Evolutionary conservation across 495 filamentous ascomycete genomes (phyloP).

Genomic region (Aspergillus taichungensis): DNA sequence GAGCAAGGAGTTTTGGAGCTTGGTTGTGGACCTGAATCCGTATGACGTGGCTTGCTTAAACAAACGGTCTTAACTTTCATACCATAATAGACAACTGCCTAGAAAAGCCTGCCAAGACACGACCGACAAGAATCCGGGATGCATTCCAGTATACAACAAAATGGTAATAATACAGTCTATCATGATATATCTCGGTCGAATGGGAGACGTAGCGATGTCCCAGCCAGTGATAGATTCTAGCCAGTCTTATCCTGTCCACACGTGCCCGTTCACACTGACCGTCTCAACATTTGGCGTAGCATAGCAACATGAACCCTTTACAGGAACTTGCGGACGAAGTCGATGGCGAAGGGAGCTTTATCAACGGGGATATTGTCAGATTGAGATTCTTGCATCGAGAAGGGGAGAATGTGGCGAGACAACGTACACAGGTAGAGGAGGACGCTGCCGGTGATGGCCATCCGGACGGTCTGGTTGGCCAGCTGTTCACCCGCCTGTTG

Average conservation of each 20-base stretch:
- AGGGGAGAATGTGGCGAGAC: conserved; percentile 3
- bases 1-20: conserved; percentile 12
- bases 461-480: conserved; percentile 57
- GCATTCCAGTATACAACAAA: too few relatives aligned
- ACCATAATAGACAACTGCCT: too few relatives aligned
- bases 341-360: conserved; percentile 73
- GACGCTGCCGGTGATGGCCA: conserved; percentile 51
- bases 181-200: too few relatives aligned
- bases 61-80: too few relatives aligned
- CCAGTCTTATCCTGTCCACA: too few relatives aligned
- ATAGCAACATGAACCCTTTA: conserved; percentile 30
- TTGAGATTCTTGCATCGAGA: not conserved
- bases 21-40: conserved; percentile 7
- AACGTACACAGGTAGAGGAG: conserved; percentile 77
- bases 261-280: not conserved
- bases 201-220: too few relatives aligned
- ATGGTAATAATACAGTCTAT: too few relatives aligned
- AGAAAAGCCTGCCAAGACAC: too few relatives aligned
- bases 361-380: not conserved
- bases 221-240: too few relatives aligned
- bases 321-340: conserved; percentile 65
- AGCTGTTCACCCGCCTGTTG: conserved; percentile 55
- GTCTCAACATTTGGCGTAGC: not conserved
- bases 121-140: too few relatives aligned
- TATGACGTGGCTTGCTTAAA: too few relatives aligned